Evolutionary conservation across 768 basidiomycete species (phyloP).

Genomic region (Podaxis sp.): DNA sequence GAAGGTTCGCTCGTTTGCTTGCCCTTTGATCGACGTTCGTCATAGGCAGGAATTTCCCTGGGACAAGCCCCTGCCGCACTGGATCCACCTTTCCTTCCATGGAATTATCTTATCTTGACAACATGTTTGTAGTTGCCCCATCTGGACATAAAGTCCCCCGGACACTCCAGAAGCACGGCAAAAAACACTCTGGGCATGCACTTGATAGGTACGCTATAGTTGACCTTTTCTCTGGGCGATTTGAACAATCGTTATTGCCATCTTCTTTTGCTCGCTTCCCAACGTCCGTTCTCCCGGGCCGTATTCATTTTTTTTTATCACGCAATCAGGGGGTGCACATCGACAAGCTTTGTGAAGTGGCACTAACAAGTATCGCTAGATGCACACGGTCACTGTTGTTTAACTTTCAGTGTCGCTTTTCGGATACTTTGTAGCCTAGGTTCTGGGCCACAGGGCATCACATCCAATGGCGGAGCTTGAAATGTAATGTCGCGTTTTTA

Average conservation of each 20-base stretch:
- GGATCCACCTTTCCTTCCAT: neutral
- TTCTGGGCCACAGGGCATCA: neutral
- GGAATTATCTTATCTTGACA: slow-evolving; percentile 3
- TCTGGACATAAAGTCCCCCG: neutral
- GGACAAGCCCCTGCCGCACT: neutral
- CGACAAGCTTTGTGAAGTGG: neutral
- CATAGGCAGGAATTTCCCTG: neutral
- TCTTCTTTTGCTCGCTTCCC: neutral
- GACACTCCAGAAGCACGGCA: slow-evolving; percentile 3
- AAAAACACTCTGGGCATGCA: neutral
- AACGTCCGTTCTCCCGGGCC: neutral
- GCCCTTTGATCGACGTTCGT: neutral
- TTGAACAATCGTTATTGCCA: neutral
- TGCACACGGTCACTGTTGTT: neutral
- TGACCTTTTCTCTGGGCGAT: neutral
- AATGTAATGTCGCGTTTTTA: slow-evolving; percentile 6
- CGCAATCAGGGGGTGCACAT: neutral
- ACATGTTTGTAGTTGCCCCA: slow-evolving; percentile 1
- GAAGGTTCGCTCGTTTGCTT: neutral
- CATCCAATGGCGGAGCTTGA: neutral
- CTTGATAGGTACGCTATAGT: neutral
- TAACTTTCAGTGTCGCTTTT: neutral
- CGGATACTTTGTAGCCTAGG: neutral
- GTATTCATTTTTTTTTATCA: neutral
- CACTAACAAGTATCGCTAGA: neutral